A percentile compares a stretch with the other conserved stretches of the same genome.
These are phyloP conservation scores for Escallonia rubra DNA, from an alignment of 129 eudicot species.

Conservation along the genomic window DNA sequence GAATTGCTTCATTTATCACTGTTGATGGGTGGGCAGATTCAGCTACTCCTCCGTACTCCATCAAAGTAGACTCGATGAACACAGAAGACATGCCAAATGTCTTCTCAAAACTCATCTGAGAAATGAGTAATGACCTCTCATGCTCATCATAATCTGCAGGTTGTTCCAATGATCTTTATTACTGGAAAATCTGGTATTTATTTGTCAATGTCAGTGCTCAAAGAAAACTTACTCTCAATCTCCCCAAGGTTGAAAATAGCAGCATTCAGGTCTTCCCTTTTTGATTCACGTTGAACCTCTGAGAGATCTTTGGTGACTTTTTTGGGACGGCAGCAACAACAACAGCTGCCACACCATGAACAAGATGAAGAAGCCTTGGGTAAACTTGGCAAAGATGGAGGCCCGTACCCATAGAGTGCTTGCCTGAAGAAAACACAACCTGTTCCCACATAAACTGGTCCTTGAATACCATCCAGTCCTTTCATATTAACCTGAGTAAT, in stretches of 20 bases:
- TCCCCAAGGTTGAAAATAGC: constrained; percentile 97
- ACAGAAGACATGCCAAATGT: constrained; percentile 94
- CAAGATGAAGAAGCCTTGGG: constrained; percentile 68
- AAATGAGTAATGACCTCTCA: constrained; percentile 87
- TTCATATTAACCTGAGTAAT: constrained; percentile 86
- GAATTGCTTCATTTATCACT: constrained; percentile 92
- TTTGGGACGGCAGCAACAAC: constrained; percentile 72
- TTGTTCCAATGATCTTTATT: background rate
- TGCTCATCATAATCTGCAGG: constrained; percentile 84
- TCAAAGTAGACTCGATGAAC: constrained; percentile 88
- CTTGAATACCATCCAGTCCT: constrained; percentile 99
- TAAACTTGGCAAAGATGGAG: constrained; percentile 57
- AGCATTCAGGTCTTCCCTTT: constrained; percentile 86
- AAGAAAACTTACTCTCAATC: constrained; percentile 66
- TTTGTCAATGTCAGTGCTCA: background rate
- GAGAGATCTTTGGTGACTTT: constrained; percentile 68
- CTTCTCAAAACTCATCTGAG: constrained; percentile 99
- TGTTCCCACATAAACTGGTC: constrained; percentile 99
- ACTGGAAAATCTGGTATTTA: background rate
- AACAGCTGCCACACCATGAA: constrained; percentile 34
- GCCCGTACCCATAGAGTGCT: constrained; percentile 97
- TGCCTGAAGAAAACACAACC: constrained; percentile 94
- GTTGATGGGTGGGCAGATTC: constrained; percentile 88
- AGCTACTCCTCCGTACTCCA: constrained; percentile 94
- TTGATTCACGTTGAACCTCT: constrained; percentile 85